Conservation (phyloP, 177 flowering plant genomes). For the Tripterygium wilfordii region DNA sequence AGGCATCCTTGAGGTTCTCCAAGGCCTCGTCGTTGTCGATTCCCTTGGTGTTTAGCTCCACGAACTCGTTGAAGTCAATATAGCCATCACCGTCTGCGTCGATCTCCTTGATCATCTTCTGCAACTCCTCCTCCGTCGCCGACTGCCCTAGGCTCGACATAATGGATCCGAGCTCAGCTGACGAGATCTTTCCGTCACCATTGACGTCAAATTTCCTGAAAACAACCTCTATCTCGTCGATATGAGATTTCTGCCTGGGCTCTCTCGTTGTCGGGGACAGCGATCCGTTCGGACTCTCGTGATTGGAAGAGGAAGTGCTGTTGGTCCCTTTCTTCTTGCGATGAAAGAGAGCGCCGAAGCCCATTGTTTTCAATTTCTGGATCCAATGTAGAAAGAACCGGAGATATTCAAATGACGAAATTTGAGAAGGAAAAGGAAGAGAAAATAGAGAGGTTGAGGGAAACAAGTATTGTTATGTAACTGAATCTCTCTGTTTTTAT, state of each 20-base stretch:
- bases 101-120: constrained; percentile 41
- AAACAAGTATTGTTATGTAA: too few relatives aligned
- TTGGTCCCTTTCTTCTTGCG: too few relatives aligned
- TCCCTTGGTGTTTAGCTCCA: constrained; percentile 56
- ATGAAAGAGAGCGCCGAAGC: not conserved
- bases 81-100: constrained; percentile 70
- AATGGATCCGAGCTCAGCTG: constrained; percentile 21
- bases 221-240: constrained; percentile 43
- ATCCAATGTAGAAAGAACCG: too few relatives aligned
- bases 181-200: constrained; percentile 66
- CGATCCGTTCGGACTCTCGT: not conserved
- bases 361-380: too few relatives aligned
- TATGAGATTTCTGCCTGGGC: constrained; percentile 7
- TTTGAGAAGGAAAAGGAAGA: too few relatives aligned
- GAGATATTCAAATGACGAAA: too few relatives aligned
- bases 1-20: constrained; percentile 49
- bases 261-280: not conserved
- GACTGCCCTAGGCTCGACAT: constrained; percentile 30
- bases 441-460: too few relatives aligned
- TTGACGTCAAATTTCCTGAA: constrained; percentile 65
- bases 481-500: too few relatives aligned
- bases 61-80: constrained; percentile 58
- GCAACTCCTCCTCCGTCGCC: constrained; percentile 45
- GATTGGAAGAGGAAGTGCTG: not conserved
- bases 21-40: constrained; percentile 35